Evolutionary conservation across 495 filamentous ascomycete species (phyloP), one percentile per base, ranked within the genome.

Genomic region (Aspergillus leporis): DNA sequence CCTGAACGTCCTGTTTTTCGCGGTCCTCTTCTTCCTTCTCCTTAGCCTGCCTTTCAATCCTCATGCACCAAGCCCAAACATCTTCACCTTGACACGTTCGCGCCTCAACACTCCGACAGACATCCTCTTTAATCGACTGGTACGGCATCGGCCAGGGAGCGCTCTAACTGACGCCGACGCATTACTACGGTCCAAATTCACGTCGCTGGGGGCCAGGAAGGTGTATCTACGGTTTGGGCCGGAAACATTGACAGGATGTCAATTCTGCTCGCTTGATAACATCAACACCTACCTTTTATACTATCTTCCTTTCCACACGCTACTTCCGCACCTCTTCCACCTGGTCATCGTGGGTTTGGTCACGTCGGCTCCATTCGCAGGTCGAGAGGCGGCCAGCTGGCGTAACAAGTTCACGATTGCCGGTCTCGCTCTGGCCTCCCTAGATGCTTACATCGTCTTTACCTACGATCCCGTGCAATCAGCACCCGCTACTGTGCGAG

Each of bases 201-300:
- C 76, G 5, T 87, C 84, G 32, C 72, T 88, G 53, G 88, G 90
- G 50, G 85, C 85, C 6, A 81, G 92, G 43, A 85, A 92, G 21
- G 78, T 94, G 6, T 98, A 96, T 73, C 80, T 96, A 41, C 85
- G 87, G 32, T 92, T 83, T 75, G 94, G 94, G 19, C 89, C 91
- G 0, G 79, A 85, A 21, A 80, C 84, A 4, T 62, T 98, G 1
- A 77, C 83, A 18, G 73, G 81, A 36, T 98, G 94, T 70, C 83
- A 83, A 53, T 97, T 92, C 77, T 97, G 94, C 82, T 78, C 73
- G n/a, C 71, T 87, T 13, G 90, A 92, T 58, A 84, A 90, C 25
- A 78, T 85, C 13, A 76, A 77, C 38, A 86, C 81, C 18, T 97
- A 91, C 72, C 78, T 96, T 38, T 83, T 89, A 66, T 97, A 94